A percentile compares a stretch with the other conserved stretches of the same genome.
Evolutionary conservation across 805 yeast genomes (phyloP).

Genomic region (Kluyveromyces nonfermentans): DNA sequence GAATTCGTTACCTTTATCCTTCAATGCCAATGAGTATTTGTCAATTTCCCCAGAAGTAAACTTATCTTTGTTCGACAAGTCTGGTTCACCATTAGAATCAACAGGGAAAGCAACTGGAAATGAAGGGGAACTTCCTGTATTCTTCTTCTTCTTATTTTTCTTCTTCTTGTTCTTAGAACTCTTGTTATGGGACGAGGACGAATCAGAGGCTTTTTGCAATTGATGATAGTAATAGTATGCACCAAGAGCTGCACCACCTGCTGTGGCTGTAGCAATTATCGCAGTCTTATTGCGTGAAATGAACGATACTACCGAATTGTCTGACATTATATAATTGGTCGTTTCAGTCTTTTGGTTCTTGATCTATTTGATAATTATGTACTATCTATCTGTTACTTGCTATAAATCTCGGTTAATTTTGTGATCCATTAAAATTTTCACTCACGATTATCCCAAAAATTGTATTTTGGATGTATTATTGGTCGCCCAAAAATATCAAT

Average conservation of each 20-base stretch:
- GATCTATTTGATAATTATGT: no score
- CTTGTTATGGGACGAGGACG: constrained; percentile 14
- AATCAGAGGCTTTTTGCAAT: constrained; percentile 19
- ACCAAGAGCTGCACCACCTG: constrained; percentile 54
- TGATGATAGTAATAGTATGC: constrained; percentile 44
- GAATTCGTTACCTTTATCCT: constrained; percentile 78
- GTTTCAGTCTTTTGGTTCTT: background rate
- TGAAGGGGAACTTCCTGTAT: constrained; percentile 27
- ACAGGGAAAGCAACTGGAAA: constrained; percentile 39
- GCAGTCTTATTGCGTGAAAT: constrained; percentile 46
- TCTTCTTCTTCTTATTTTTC: constrained; percentile 27
- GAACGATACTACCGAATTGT: constrained; percentile 24
- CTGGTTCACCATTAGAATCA: constrained; percentile 48
- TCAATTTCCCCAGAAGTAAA: constrained; percentile 47
- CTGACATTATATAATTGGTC: constrained; percentile 5
- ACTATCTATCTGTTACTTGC: background rate
- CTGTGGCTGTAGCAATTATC: constrained; percentile 51
- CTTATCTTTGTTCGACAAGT: constrained; percentile 34
- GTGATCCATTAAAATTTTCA: background rate
- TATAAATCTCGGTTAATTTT: background rate
- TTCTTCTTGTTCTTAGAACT: constrained; percentile 30
- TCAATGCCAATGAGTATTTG: constrained; percentile 62
- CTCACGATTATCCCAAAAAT: background rate
- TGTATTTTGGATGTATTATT: background rate
- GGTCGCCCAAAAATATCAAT: background rate